Conservation (phyloP, 2,329 filamentous ascomycete species). For the Sporothrix pseudoabietina region DNA sequence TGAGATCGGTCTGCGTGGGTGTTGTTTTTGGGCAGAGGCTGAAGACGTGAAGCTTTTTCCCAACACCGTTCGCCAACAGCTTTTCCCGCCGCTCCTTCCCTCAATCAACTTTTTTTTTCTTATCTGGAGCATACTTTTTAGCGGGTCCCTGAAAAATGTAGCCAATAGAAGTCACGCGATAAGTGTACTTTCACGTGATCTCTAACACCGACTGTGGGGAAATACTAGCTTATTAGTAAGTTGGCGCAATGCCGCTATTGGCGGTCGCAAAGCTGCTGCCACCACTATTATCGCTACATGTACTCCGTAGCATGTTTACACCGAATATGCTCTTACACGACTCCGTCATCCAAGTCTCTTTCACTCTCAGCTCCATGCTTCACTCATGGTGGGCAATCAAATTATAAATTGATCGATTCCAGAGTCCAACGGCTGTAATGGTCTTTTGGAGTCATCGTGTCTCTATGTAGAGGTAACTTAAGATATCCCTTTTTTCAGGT, state of each 20-base stretch:
- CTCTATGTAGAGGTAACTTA: too few relatives aligned
- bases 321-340: neutral
- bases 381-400: neutral
- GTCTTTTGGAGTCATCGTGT: too few relatives aligned
- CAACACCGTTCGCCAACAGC: neutral
- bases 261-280: neutral
- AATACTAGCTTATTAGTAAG: neutral
- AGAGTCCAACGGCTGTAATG: too few relatives aligned
- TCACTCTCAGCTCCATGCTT: neutral
- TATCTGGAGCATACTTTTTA: conserved; percentile 31
- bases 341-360: neutral
- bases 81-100: neutral
- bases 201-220: conserved; percentile 10
- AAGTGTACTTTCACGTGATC: neutral
- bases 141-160: neutral
- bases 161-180: neutral
- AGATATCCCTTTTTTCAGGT: too few relatives aligned
- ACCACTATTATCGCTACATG: neutral
- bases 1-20: neutral
- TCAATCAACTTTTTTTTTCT: conserved; percentile 31
- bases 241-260: neutral
- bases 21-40: neutral
- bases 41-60: conserved; percentile 25
- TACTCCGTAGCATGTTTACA: too few relatives aligned
- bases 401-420: neutral